Base-by-base conservation (phyloP, 1,284 basidiomycete species). In the Microbotryum silenes-acaulis region DNA sequence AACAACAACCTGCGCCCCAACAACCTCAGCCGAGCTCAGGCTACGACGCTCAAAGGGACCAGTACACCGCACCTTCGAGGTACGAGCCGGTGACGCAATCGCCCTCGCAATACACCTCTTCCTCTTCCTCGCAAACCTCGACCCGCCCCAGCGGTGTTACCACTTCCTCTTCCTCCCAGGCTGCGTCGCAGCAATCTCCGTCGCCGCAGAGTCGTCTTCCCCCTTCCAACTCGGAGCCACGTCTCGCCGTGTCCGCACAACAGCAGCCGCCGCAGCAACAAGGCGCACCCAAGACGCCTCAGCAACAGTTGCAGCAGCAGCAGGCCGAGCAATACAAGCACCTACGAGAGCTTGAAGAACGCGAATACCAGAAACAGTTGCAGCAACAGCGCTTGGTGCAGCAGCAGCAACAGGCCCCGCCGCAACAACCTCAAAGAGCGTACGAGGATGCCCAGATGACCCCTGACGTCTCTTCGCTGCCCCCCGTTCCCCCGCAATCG, bases 381-480 rank as follows among this genome's bases (percentile, higher is more conserved):
- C 27, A 57, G 62, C 75, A 63, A 70, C 75, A 8, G 62, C 72
- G n/a, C 61, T 62, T 8, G 64, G 75, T 58, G 72, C 73, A 31
- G 65, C 74, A 53, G 42, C 49, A 42, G 52, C 23, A 7, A 33
- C 72, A 65, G 54, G 70, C 57, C 63, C 73, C 72, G 66, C 42
- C 70, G 55, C 72, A 71, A 48, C 66, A 66, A 33, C 67, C 67
- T 27, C 61, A 64, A 33, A 70, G 37, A 42, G 37, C 37, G 37
- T 42, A 42, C 37, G 37, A 42, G 37, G 37, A 42, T 42, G 37
- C 37, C 14, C 37, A 42, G 37, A 42, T 42, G 37, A 16, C 37
- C 6, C 37, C 37, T 42, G 37, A 6, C 16, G 37, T 42, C 37
- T 42, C 37, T 14, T 42, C 37, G 37, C 12, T 42, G 37, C 37